These are phyloP conservation scores for Pseudoscleropodium purum DNA, from an alignment of 225 moss, liverwort and hornwort genomes.

Conservation along the genomic window DNA sequence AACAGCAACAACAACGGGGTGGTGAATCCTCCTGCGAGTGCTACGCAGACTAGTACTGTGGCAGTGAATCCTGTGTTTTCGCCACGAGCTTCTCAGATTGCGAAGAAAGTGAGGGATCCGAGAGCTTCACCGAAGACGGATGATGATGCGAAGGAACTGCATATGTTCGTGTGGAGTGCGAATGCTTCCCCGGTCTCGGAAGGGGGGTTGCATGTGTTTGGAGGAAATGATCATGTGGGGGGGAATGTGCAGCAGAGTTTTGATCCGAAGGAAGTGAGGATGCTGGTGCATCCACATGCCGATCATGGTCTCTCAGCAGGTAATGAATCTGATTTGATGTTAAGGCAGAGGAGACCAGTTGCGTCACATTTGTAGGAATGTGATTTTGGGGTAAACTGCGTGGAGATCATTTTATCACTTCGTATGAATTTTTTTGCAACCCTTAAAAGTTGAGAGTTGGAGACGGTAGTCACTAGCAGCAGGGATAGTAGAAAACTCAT, in stretches of 20 bases:
- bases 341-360: neutral
- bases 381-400: neutral
- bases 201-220: slow-evolving; percentile 61
- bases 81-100: slow-evolving; percentile 59
- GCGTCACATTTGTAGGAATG: neutral
- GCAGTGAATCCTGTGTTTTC: slow-evolving; percentile 59
- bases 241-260: slow-evolving; percentile 25
- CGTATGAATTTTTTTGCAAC: neutral
- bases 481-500: neutral
- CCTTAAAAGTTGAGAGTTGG: neutral
- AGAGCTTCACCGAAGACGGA: slow-evolving; percentile 42
- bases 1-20: neutral
- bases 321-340: neutral
- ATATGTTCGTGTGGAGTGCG: slow-evolving; percentile 65
- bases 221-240: slow-evolving; percentile 27
- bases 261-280: slow-evolving; percentile 81
- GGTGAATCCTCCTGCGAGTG: neutral
- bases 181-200: slow-evolving; percentile 86
- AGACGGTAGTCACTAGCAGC: neutral
- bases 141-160: slow-evolving; percentile 66
- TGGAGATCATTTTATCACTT: neutral
- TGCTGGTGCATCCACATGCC: slow-evolving; percentile 60
- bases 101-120: slow-evolving; percentile 54
- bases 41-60: neutral
- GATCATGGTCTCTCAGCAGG: slow-evolving; percentile 38